Conservation (phyloP, 371 early-diverging fungal species). For the Vairimorpha ceranae region DNA sequence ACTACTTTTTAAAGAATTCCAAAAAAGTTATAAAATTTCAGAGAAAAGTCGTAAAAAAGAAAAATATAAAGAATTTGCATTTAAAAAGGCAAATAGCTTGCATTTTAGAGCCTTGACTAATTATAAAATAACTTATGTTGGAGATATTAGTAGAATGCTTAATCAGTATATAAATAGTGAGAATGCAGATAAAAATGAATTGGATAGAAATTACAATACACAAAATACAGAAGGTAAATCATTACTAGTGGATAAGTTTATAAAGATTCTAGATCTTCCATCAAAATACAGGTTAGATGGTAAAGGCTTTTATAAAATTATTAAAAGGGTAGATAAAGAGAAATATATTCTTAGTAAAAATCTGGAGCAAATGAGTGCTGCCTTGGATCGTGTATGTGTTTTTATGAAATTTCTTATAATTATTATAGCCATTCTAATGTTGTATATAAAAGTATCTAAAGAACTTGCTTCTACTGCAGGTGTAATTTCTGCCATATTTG, state of each 20-base stretch:
- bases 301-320: constrained; percentile 41
- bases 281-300: constrained; percentile 32
- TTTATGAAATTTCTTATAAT: constrained; percentile 43
- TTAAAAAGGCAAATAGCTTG: constrained; percentile 26
- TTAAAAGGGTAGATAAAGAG: constrained; percentile 58
- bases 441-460: constrained; percentile 40
- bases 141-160: neutral
- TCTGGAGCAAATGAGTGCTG: constrained; percentile 59
- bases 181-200: constrained; percentile 35
- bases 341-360: constrained; percentile 56
- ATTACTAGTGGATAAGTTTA: neutral
- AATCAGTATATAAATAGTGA: neutral
- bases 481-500: constrained; percentile 60
- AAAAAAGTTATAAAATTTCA: constrained; percentile 20
- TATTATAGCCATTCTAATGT: constrained; percentile 32
- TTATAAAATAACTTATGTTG: neutral
- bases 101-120: neutral
- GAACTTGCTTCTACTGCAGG: constrained; percentile 30
- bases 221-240: constrained; percentile 13
- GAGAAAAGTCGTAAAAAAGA: neutral
- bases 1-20: constrained; percentile 60
- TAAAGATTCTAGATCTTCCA: constrained; percentile 29
- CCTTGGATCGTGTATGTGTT: constrained; percentile 52
- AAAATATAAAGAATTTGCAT: neutral
- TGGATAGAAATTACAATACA: constrained; percentile 32